These are phyloP conservation scores for Parachlorella kessleri DNA, from an alignment of 139 green algal genomes.

Conservation along the genomic window DNA sequence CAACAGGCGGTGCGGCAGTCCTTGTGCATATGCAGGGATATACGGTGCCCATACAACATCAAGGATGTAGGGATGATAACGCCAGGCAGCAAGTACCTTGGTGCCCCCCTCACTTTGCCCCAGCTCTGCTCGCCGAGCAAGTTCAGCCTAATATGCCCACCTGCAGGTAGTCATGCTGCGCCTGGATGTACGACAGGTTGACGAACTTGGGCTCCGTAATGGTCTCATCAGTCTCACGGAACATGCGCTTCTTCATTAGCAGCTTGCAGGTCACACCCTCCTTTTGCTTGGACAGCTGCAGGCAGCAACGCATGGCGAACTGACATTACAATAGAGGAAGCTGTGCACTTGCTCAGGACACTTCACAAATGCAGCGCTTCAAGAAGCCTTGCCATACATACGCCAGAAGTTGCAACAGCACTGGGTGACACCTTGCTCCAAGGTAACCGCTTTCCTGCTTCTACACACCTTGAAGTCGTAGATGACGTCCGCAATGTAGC, in stretches of 20 bases:
- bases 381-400: not conserved
- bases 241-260: constrained; percentile 98
- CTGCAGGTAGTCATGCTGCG: constrained; percentile 81
- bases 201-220: constrained; percentile 96
- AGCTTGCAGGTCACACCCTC: constrained; percentile 51
- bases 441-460: too few relatives aligned
- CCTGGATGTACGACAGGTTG: constrained; percentile 94
- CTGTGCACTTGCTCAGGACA: too few relatives aligned
- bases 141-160: too few relatives aligned
- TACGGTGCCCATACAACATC: too few relatives aligned
- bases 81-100: too few relatives aligned
- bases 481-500: constrained; percentile 53
- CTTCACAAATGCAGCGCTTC: not conserved
- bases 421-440: too few relatives aligned
- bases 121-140: too few relatives aligned
- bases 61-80: too few relatives aligned
- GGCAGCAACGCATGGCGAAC: not conserved
- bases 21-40: too few relatives aligned
- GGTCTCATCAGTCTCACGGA: constrained; percentile 93
- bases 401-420: not conserved
- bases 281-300: constrained; percentile 43
- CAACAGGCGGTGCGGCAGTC: not conserved
- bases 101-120: too few relatives aligned
- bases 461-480: constrained; percentile 18
- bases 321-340: too few relatives aligned